phyloP scores from a whole-genome alignment of 805 yeast species.

The Kodamaea nitidulidarum region DNA sequence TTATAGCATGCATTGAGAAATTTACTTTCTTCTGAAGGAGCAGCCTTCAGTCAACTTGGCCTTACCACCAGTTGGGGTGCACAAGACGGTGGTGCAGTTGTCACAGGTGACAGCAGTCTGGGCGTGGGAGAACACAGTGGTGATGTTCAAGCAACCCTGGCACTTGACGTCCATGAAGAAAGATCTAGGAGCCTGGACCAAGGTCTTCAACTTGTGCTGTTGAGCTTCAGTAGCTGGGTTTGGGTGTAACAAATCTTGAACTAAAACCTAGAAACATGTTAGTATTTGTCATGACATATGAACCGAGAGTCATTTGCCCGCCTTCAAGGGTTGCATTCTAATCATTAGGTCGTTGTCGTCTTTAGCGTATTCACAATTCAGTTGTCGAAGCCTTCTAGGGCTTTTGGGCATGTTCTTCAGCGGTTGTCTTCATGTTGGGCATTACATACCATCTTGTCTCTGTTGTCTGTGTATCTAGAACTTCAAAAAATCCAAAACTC shows the following conservation, averaged over 20 bases:
- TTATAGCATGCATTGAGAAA: conserved; percentile 9
- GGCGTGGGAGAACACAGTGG: conserved; percentile 99
- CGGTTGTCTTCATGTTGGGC: neutral
- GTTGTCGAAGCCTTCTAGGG: too few species aligned
- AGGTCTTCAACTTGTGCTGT: conserved; percentile 95
- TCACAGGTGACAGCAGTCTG: conserved; percentile 99
- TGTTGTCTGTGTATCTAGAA: conserved; percentile 9
- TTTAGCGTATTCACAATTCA: too few species aligned
- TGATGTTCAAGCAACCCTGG: conserved; percentile 98
- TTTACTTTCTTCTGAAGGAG: conserved; percentile 98
- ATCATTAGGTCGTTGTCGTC: neutral
- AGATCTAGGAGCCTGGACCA: conserved; percentile 97
- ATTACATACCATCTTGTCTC: conserved; percentile 16
- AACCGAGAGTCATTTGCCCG: too few species aligned
- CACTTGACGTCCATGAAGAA: conserved; percentile 99
- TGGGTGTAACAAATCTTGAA: conserved; percentile 98
- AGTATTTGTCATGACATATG: conserved; percentile 6
- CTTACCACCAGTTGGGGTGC: conserved; percentile 99
- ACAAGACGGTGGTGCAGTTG: conserved; percentile 94
- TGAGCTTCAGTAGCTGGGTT: conserved; percentile 93
- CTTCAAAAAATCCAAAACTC: conserved; percentile 7
- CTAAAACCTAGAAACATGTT: conserved; percentile 68
- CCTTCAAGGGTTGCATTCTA: too few species aligned
- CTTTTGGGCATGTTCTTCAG: neutral
- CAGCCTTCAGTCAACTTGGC: conserved; percentile 99